Percentiles rank a stretch among this genome's conserved stretches.
Evolutionary conservation across 805 yeast species (phyloP).

Genomic region (Wickerhamiella musiphila): DNA sequence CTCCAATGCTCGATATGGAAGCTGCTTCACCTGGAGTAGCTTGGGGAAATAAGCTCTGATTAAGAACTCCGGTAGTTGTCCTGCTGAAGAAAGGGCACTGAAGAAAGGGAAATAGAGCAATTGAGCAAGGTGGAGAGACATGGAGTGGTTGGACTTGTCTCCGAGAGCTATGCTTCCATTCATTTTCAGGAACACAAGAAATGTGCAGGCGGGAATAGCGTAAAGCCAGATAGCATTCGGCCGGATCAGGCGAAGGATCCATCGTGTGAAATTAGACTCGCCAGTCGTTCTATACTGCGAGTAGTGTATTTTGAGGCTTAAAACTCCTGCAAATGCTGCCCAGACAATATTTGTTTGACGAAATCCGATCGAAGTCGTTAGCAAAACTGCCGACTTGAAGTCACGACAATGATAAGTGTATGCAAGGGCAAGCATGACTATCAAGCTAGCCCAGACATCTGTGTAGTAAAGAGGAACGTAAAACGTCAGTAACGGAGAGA

Average conservation of each 20-base stretch:
- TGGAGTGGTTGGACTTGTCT: constrained; percentile 70
- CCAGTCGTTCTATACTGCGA: no score
- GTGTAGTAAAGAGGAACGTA: constrained; percentile 75
- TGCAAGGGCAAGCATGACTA: constrained; percentile 35
- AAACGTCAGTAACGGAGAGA: constrained; percentile 56
- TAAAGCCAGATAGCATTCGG: constrained; percentile 8
- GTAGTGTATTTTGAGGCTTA: background rate
- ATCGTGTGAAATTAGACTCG: no score
- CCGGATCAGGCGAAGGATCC: background rate
- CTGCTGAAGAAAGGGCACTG: no score
- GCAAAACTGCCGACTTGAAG: constrained; percentile 33
- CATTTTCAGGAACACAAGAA: constrained; percentile 36
- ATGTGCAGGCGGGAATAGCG: constrained; percentile 26
- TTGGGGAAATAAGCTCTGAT: constrained; percentile 29
- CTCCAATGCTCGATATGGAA: background rate
- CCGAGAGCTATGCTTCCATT: constrained; percentile 87
- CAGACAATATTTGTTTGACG: constrained; percentile 89
- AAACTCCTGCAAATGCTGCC: constrained; percentile 38
- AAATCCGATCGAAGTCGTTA: constrained; percentile 48
- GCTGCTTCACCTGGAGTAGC: background rate
- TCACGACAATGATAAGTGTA: constrained; percentile 13
- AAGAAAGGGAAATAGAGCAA: constrained; percentile 61
- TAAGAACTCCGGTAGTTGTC: no score
- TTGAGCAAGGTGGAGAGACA: constrained; percentile 61
- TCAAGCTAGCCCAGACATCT: constrained; percentile 77